phyloP scores from a whole-genome alignment of 164 flowering plant species.

The Dillenia suffruticosa region DNA sequence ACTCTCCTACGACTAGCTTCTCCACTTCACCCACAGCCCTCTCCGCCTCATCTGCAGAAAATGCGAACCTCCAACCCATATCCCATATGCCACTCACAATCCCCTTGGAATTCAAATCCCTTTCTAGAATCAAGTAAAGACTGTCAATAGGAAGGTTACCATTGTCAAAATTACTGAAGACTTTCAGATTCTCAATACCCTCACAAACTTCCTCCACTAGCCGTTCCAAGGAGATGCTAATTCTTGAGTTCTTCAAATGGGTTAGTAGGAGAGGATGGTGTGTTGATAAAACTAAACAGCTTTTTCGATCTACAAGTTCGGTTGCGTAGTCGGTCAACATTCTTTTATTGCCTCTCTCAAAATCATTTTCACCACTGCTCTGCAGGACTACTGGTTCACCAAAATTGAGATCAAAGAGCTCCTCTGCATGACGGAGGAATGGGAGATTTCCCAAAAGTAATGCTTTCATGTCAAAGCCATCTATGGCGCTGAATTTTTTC shows the following conservation, averaged over 20 bases:
- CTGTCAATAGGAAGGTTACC: slow-evolving; percentile 21
- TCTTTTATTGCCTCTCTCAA: slow-evolving; percentile 8
- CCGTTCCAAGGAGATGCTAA: slow-evolving; percentile 28
- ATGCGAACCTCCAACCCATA: slow-evolving; percentile 50
- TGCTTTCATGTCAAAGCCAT: slow-evolving; percentile 15
- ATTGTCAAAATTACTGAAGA: slow-evolving; percentile 23
- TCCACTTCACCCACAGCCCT: slow-evolving; percentile 41
- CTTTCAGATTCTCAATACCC: slow-evolving; percentile 44
- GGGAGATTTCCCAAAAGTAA: slow-evolving; percentile 44
- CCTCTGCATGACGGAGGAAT: slow-evolving; percentile 46
- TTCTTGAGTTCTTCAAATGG: slow-evolving; percentile 2
- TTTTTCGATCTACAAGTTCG: slow-evolving; percentile 47
- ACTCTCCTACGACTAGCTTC: slow-evolving; percentile 34
- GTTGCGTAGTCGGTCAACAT: slow-evolving; percentile 54
- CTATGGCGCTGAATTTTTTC: slow-evolving; percentile 7
- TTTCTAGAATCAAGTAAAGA: slow-evolving; percentile 34
- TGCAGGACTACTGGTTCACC: slow-evolving; percentile 10
- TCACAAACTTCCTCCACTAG: slow-evolving; percentile 48
- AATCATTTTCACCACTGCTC: slow-evolving; percentile 9
- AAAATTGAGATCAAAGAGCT: slow-evolving; percentile 35
- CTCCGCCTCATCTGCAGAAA: slow-evolving; percentile 40
- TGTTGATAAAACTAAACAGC: slow-evolving; percentile 14
- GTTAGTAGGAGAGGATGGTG: slow-evolving; percentile 4
- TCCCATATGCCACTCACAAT: slow-evolving; percentile 48
- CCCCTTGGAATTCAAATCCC: slow-evolving; percentile 45